Conservation (phyloP, 257 asterid species). For the Oldenlandia corymbosa region DNA sequence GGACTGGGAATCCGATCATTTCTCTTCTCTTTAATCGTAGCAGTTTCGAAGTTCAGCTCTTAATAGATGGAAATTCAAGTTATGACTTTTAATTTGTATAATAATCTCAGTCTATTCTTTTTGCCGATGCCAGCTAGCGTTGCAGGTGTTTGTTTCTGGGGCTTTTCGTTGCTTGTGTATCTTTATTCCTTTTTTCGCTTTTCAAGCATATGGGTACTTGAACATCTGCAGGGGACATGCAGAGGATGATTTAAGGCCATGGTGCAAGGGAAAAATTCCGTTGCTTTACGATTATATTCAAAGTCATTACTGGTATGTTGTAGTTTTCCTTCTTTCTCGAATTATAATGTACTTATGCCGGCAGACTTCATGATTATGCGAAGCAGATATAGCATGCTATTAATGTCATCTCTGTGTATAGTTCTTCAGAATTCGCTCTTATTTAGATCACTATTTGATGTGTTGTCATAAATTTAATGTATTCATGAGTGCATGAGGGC, state of each 20-base stretch:
- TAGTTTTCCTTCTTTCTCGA: slow-evolving; percentile 8
- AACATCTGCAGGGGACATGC: slow-evolving; percentile 56
- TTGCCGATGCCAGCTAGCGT: slow-evolving; percentile 37
- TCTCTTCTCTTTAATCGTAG: neutral
- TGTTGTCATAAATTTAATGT: neutral
- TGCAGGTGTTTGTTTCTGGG: slow-evolving; percentile 54
- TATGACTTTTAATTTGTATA: neutral
- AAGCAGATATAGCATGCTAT: too few species aligned
- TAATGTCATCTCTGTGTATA: too few species aligned
- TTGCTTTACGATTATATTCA: slow-evolving; percentile 87
- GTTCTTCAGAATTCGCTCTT: neutral
- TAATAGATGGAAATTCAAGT: neutral
- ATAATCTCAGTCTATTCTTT: neutral
- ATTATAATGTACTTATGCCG: neutral
- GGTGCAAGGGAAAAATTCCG: slow-evolving; percentile 95
- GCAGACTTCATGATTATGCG: neutral
- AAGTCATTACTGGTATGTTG: slow-evolving; percentile 85
- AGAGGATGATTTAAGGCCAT: slow-evolving; percentile 64
- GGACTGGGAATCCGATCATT: neutral
- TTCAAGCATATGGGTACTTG: slow-evolving; percentile 75
- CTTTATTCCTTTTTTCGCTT: slow-evolving; percentile 58
- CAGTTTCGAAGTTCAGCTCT: neutral
- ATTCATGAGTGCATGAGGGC: neutral
- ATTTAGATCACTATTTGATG: neutral
- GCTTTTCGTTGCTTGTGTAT: slow-evolving; percentile 53